A percentile compares a stretch with the other conserved stretches of the same genome.
Conservation (phyloP, 1,284 basidiomycete genomes). For the Phlebopus sp. region DNA sequence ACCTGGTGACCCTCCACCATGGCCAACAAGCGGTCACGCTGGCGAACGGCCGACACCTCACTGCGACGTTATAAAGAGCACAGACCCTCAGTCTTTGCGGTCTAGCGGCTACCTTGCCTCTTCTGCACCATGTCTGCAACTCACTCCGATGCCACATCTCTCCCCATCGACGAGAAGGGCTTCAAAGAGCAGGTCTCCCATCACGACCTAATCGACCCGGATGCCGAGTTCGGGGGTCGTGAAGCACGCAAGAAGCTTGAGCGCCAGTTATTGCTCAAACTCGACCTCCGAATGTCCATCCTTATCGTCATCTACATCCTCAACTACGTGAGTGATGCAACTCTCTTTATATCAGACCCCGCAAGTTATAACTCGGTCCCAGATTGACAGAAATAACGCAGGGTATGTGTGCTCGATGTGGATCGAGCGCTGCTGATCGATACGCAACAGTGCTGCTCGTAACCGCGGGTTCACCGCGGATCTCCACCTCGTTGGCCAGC, state of each 20-base stretch:
- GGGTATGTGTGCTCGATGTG: constrained; percentile 35
- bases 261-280: constrained; percentile 42
- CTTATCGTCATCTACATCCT: constrained; percentile 50
- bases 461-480: constrained; percentile 9
- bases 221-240: constrained; percentile 42
- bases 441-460: constrained; percentile 10
- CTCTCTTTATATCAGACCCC: not conserved
- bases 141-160: not conserved
- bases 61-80: too few species aligned
- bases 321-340: constrained; percentile 40
- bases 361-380: not conserved
- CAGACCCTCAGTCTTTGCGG: too few species aligned
- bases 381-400: constrained; percentile 68
- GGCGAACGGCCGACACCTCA: too few species aligned
- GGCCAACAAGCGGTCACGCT: too few species aligned
- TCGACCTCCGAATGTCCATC: constrained; percentile 45
- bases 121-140: constrained; percentile 8
- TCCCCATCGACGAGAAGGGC: constrained; percentile 8
- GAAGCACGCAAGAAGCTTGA: constrained; percentile 41
- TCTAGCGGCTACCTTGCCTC: not conserved
- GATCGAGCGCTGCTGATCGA: constrained; percentile 4
- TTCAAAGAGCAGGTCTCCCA: not conserved
- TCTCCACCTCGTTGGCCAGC: constrained; percentile 34
- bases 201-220: constrained; percentile 18
- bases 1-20: too few species aligned